Evolutionary conservation across 2,329 filamentous ascomycete genomes (phyloP), one percentile per base, ranked within the genome.

Genomic region (Cercospora citrullina): DNA sequence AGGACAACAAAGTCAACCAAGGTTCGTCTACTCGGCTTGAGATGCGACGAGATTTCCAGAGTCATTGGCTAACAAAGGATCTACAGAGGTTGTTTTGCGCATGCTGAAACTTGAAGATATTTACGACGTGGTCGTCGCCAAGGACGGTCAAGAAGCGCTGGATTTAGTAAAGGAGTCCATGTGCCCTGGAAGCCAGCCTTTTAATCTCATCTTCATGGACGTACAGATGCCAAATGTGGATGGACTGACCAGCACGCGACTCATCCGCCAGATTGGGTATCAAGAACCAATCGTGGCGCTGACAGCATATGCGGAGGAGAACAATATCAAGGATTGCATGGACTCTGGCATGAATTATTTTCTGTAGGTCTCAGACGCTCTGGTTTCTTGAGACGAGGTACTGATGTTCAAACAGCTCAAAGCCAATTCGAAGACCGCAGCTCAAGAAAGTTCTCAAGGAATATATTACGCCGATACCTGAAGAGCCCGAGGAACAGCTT

Each of bases 281-380:
- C 89, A 87, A 9, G 91, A 91, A 1, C 94, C 94, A 0, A 97
- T 97, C 69, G 93, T 97, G n/a, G 94, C 94, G 0, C 81, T 97
- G 51, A 96, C 93, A 10, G 94, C 94, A 1, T 97, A 96, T 75
- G 89, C 92, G 0, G 93, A 97, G 76, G 93, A 96, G 78, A 93
- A 89, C 79, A 97, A 97, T 74, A 76, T 78, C 66, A 75, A 81
- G 72, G 81, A 84, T 72, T 85, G 83, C 78, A 90, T 95, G 78
- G 92, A 94, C 69, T 93, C 90, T 1, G 94, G 94, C 67, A 97
- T 97, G 94, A 88, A 97, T 75, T 93, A 93, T 81, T 97, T 97
- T 78, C 83, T 97, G 51, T 85, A 45, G 62, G 65, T 63, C 2
- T 3, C 16, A 9, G 23, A 3, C 9, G 16, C 12, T 10, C 10